A percentile compares a stretch with the other conserved stretches of the same genome.
These are phyloP conservation scores for Colletotrichum phormii DNA, from an alignment of 2,329 filamentous ascomycete genomes.

Conservation along the genomic window DNA sequence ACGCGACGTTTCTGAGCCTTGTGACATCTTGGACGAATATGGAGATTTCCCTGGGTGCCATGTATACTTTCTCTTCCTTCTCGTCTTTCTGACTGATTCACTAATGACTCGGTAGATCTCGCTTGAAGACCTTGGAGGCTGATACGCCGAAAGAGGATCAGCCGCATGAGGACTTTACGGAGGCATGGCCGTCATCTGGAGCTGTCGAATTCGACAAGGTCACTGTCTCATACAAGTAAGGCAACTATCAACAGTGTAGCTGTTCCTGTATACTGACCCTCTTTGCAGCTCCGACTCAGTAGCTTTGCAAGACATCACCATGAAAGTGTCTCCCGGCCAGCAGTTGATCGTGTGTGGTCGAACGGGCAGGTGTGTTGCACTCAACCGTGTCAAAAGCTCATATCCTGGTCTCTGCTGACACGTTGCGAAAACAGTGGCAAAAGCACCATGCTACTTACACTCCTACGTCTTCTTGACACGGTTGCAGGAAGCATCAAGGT, in stretches of 20 bases:
- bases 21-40: constrained; percentile 46
- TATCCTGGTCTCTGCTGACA: neutral
- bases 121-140: constrained; percentile 43
- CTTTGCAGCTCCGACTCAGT: neutral
- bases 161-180: constrained; percentile 37
- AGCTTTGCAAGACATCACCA: neutral
- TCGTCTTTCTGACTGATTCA: neutral
- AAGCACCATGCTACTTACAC: constrained; percentile 9
- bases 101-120: constrained; percentile 22
- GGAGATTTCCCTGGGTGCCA: constrained; percentile 44
- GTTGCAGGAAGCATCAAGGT: constrained; percentile 1
- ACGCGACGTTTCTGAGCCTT: constrained; percentile 45
- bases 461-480: constrained; percentile 9
- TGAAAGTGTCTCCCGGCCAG: constrained; percentile 12
- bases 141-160: constrained; percentile 43
- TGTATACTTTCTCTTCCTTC: constrained; percentile 13
- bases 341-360: constrained; percentile 19
- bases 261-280: neutral
- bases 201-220: constrained; percentile 47
- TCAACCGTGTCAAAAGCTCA: neutral
- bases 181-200: constrained; percentile 48
- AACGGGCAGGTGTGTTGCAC: constrained; percentile 19
- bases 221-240: constrained; percentile 45
- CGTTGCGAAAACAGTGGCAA: constrained; percentile 6
- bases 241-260: neutral